Evolutionary conservation across 2,329 filamentous ascomycete species (phyloP).

Genomic region (Fusarium circinatum): DNA sequence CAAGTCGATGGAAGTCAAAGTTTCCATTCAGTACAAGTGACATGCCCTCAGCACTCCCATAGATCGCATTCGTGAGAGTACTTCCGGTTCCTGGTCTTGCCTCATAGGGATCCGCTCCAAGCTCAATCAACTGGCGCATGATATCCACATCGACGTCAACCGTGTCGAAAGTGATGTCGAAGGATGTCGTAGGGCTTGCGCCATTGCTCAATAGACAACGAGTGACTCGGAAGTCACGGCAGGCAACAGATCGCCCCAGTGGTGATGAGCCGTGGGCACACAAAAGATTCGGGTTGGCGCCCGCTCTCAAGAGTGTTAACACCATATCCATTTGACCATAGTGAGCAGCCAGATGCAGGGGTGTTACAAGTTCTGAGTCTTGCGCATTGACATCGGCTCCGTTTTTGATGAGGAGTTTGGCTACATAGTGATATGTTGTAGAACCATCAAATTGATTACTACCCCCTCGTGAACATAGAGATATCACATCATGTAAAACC

Average conservation of each 20-base stretch:
- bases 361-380: conserved; percentile 13
- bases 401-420: conserved; percentile 11
- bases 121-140: conserved; percentile 3
- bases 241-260: conserved; percentile 6
- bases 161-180: background rate
- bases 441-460: background rate
- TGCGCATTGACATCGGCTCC: conserved; percentile 33
- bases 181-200: conserved; percentile 11
- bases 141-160: background rate
- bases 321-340: background rate
- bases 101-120: conserved; percentile 29
- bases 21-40: conserved; percentile 23
- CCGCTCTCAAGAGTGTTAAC: conserved; percentile 22
- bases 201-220: conserved; percentile 23
- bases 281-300: conserved; percentile 31
- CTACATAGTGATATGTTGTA: conserved; percentile 5
- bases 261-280: conserved; percentile 13
- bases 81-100: background rate
- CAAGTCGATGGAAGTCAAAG: conserved; percentile 34
- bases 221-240: background rate
- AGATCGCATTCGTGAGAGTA: conserved; percentile 7
- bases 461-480: background rate
- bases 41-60: background rate
- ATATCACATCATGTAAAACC: conserved; percentile 29
- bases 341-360: conserved; percentile 22